Evolutionary conservation across 192 early-diverging fungal genomes (phyloP), one percentile per base, ranked within the genome.

Genomic region (Gonapodya prolifera): DNA sequence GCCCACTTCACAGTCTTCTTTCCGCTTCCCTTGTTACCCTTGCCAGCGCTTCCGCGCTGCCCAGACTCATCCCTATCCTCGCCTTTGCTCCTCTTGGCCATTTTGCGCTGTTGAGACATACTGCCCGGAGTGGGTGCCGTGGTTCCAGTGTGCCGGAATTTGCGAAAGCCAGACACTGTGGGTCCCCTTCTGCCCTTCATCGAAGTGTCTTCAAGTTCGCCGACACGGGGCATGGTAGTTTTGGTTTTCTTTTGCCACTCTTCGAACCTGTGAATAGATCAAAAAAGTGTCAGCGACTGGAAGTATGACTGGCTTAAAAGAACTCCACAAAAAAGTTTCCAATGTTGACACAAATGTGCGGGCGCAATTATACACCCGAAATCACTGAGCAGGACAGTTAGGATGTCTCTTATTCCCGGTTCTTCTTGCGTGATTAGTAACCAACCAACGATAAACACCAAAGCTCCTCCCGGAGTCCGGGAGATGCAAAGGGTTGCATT

Each of bases 191-290:
- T 82, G 0, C 81, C 85, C 1, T 85, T 80, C 1, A 84, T 69
- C 17, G 77, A 70, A 1, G 35, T 82, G 45, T 96, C 83, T 82
- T 99, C 97, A 76, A 83, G 82, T 78, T 99, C 97, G 76, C 97
- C 97, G 16, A 86, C 82, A 17, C 93, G 89, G 16, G 97, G 97
- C 17, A 98, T 77, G 29, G 78, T 78, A 32, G 92, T 86, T 79
- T 92, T 90, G 69, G 89, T 95, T 84, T 94, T 92, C 76, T 96
- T 92, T 80, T 94, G 90, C 97, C 97, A 99, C 45, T 92, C 91
- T 75, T 88, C 86, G 81, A 95, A 99, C 69, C 91, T 90, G 75
- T 13, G 33, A 35, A 30, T 8, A n/a, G n/a, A n/a, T n/a, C n/a
- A n/a, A n/a, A n/a, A n/a, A n/a, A n/a, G n/a, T n/a, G n/a, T n/a